Base-by-base conservation (phyloP, 2,329 filamentous ascomycete species). In the Cladophialophora carrionii region DNA sequence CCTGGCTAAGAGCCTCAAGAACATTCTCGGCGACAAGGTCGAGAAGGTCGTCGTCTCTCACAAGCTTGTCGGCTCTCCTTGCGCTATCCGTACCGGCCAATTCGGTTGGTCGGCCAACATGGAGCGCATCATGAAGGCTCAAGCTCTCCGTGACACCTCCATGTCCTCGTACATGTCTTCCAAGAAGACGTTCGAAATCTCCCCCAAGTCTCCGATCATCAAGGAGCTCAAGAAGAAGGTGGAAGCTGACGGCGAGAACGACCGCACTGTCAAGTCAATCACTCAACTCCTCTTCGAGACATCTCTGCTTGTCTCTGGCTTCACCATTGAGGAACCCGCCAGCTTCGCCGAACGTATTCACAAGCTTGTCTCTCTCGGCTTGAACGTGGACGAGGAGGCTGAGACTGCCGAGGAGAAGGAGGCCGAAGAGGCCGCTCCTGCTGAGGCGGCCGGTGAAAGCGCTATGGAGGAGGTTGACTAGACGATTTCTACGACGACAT, bases 121-220 rank as follows among this genome's bases (percentile, higher is more conserved):
- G 95, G 95, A 99, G 88, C 95, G 95, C 86, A 99, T 99, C 89
- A 99, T 99, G 95, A 99, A 99, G 90, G 95, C 95, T 31, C 95
- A 99, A 87, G 95, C 95, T 77, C 94, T 99, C 77, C 95, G 95
- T 84, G 95, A 99, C 85, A 99, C 95, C 74, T 97, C 93, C 76
- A 99, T 99, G 95, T 92, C 88, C 83, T 96, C 92, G 75, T 99
- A 99, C 91, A 99, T 99, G 95, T 96, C 92, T 72, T 98, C 94
- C 80, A 99, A 99, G 93, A 99, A 99, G 92, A 99, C 95, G 34
- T 98, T 99, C 74, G 95, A 99, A 86, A 98, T 99, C 83, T 98
- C 95, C n/a, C 95, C 95, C 81, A 94, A 95, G 87, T 96, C 92
- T 75, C 79, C 92, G 72, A 99, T 99, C 82, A 88, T 99, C 85